phyloP scores from a whole-genome alignment of 345 rosid genomes.

The Aurinia saxatilis region DNA sequence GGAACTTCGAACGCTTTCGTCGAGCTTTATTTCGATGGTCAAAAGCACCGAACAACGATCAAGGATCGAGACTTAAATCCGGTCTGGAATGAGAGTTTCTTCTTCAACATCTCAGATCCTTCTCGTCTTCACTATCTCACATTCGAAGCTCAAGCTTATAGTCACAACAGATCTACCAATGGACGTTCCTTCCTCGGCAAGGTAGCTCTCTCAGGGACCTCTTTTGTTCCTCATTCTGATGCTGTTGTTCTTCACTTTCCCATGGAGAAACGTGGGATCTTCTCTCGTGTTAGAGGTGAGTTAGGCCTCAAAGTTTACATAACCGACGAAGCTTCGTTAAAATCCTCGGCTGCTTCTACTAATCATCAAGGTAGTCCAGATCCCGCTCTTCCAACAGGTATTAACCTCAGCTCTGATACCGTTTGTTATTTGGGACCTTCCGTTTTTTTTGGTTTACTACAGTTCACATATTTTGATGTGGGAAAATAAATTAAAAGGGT shows the following conservation, averaged over 20 bases:
- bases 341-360: conserved; percentile 45
- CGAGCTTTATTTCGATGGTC: conserved; percentile 88
- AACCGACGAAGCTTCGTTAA: conserved; percentile 63
- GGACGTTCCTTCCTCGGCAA: conserved; percentile 88
- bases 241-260: conserved; percentile 89
- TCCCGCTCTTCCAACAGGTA: conserved; percentile 15
- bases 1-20: conserved; percentile 85
- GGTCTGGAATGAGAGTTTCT: conserved; percentile 95
- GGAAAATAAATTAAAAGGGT: too few species aligned
- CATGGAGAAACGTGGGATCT: conserved; percentile 79
- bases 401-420: neutral
- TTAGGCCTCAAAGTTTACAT: conserved; percentile 82
- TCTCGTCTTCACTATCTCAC: conserved; percentile 67
- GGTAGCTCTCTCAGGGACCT: conserved; percentile 66
- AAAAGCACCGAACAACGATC: conserved; percentile 70
- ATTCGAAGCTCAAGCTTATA: conserved; percentile 68
- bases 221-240: conserved; percentile 81
- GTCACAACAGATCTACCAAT: conserved; percentile 48
- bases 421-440: neutral
- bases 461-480: too few species aligned
- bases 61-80: conserved; percentile 91
- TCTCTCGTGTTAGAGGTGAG: conserved; percentile 94
- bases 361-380: conserved; percentile 17
- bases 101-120: conserved; percentile 87
- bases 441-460: too few species aligned